Conservation (phyloP, 306 rosid genomes). For the Morella rubra region DNA sequence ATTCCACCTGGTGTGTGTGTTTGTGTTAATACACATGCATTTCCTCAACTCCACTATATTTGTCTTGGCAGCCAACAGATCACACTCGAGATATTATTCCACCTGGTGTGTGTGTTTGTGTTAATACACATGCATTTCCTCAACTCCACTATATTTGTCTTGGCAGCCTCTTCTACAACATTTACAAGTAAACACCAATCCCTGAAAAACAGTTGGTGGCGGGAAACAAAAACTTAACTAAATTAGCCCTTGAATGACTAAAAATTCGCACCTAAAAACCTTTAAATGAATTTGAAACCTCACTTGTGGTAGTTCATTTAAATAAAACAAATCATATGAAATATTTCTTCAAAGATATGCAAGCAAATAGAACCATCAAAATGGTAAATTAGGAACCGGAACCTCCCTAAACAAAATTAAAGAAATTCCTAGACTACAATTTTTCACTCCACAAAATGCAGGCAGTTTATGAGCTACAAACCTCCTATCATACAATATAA, state of each 20-base stretch:
- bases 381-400: neutral
- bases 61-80: neutral
- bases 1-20: neutral
- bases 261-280: neutral
- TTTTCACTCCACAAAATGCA: neutral
- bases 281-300: neutral
- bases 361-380: neutral
- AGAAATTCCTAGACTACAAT: neutral
- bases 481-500: neutral
- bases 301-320: neutral
- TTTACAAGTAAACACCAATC: neutral
- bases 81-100: neutral
- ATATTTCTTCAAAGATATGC: neutral
- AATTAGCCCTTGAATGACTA: neutral
- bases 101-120: neutral
- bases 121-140: neutral
- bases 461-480: slow-evolving; percentile 3
- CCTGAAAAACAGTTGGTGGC: neutral
- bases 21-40: neutral
- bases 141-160: neutral
- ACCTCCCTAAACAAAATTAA: neutral
- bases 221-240: neutral
- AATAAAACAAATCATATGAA: neutral
- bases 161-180: neutral
- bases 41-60: neutral